phyloP scores from a whole-genome alignment of 371 early-diverging fungal genomes.

The Mucor indicus region DNA sequence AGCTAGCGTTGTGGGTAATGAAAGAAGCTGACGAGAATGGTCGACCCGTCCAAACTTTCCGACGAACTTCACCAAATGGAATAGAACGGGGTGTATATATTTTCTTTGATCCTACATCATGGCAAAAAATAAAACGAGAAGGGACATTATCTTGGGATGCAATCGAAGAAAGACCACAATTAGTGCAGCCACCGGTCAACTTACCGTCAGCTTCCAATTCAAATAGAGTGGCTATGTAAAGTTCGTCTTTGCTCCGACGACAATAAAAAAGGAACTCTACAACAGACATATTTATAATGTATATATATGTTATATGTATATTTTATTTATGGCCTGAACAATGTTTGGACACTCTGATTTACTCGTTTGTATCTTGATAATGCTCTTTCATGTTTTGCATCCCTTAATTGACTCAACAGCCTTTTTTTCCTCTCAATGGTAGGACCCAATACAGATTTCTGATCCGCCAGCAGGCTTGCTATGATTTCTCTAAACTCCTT shows the following conservation, averaged over 20 bases:
- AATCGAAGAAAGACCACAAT: no score
- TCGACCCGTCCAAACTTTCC: constrained; percentile 10
- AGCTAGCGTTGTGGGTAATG: constrained; percentile 78
- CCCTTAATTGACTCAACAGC: constrained; percentile 47
- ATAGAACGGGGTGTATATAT: constrained; percentile 75
- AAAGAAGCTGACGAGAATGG: constrained; percentile 43
- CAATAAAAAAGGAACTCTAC: neutral
- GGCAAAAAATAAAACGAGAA: constrained; percentile 80
- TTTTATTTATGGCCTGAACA: constrained; percentile 9
- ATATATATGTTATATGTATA: neutral
- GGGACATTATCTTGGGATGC: constrained; percentile 71
- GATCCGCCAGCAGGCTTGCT: constrained; percentile 52
- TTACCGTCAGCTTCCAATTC: no score
- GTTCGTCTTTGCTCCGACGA: neutral
- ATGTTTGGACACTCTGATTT: constrained; percentile 52
- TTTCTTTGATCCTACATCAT: constrained; percentile 78
- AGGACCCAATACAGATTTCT: constrained; percentile 47
- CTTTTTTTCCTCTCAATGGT: constrained; percentile 52
- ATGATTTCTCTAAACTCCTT: constrained; percentile 62
- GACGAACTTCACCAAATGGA: constrained; percentile 30
- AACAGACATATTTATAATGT: no score
- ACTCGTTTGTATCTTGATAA: constrained; percentile 44
- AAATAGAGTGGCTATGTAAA: constrained; percentile 21
- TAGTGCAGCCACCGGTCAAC: no score
- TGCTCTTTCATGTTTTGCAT: constrained; percentile 55